Evolutionary conservation across 495 filamentous ascomycete genomes (phyloP), one percentile per base, ranked within the genome.

Genomic region (Podospora didyma): DNA sequence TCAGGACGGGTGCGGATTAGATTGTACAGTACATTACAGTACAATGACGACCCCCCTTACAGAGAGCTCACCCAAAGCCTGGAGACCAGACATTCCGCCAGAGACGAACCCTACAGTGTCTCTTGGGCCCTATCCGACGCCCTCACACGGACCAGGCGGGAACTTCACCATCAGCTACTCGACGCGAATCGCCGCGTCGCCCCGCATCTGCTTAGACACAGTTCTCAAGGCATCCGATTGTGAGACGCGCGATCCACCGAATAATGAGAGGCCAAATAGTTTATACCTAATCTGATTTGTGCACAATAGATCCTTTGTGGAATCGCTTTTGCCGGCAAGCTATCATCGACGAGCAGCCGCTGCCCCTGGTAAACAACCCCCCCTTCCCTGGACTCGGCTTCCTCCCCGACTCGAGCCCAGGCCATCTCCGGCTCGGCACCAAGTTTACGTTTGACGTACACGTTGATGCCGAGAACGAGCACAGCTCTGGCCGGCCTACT

Each of bases 391-490:
- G 7, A 7, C 16, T 45, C 44, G 0, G 19, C 23, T 35, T 12
- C n/a, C 22, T 22, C 11, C 28, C 50, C n/a, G 24, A 37, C 51
- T 16, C 46, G 23, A 46, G 49, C 23, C 48, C 44, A 6, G 49
- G 46, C n/a, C 54, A 50, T 14, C 64, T 72, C 2, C 47, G 20
- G 0, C 56, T 65, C 9, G 66, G 65, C 51, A 72, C 69, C 0
- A 42, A 59, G 6, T 61, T 73, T 59, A 67, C 62, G 12, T 68
- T 75, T 31, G 51, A 70, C 44, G 69, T 69, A 7, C 60, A 68
- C 64, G 60, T 73, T 35, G 41, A 61, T 51, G 42, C 60, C 3
- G 22, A 50, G 9, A 46, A 28, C 3, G 35, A 42, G 6, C n/a
- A 45, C 56, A 28, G 49, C 41, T 14, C 10, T 5, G 45, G 47